Evolutionary conservation across 371 early-diverging fungal species (phyloP), one percentile per base, ranked within the genome.

Genomic region (Mucor circinelloides): DNA sequence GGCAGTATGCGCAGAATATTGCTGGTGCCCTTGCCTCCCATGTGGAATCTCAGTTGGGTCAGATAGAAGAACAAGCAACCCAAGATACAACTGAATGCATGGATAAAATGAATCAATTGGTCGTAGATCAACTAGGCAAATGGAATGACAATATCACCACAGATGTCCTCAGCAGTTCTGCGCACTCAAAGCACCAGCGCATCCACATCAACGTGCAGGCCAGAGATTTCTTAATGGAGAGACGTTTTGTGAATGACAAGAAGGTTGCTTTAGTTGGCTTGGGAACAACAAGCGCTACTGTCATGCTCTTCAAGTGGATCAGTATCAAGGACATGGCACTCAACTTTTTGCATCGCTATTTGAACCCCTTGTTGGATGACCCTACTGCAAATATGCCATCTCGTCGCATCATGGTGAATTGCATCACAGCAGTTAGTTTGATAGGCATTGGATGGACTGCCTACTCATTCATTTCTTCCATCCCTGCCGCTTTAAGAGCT

Each of bases 1-100:
- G 94, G 93, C 86, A 89, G 64, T 97, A 95, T 73, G 94, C 96
- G 8, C 87, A 90, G 54, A 89, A 90, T 67, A 77, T 94, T 56
- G 83, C 85, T 50, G 85, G 88, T 59, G 79, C 89, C 54, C 81
- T n/a, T 72, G 91, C 55, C 78, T 87, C 61, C 77, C 87, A 58
- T 85, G 86, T 52, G 84, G 90, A 42, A 71, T 79, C 21, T 76
- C 78, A 74, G 5, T 9, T 63, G 15, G 8, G 9, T 0, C 27
- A n/a, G 2, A 87, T 87, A 56, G 95, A 94, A 73, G 67, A 83
- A 32, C 80, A 85, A 46, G 91, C 95, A 6, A 80, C 84, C 54
- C 83, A 90, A 17, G 80, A 84, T 27, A 88, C 92, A n/a, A 67
- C 75, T 17, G 74, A 71, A 31, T 86, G 90, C 38, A 55, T 63